Evolutionary conservation across 305 asterid species (phyloP).

Genomic region (Solanum hybrid): DNA sequence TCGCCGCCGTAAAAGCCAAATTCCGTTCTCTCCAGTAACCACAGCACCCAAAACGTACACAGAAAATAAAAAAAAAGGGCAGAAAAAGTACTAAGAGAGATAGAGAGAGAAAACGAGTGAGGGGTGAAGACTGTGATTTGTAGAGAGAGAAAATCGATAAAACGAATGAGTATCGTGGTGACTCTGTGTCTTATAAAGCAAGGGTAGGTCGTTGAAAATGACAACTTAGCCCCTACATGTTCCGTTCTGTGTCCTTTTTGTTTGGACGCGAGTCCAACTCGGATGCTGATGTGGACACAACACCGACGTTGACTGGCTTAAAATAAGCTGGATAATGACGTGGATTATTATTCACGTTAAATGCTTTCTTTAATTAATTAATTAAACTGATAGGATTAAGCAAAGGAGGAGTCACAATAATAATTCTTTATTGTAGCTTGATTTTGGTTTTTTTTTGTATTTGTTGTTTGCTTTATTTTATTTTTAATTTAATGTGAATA

Average conservation of each 20-base stretch:
- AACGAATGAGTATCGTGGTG: not conserved
- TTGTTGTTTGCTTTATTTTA: not conserved
- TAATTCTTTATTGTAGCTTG: not conserved
- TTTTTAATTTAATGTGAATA: not conserved
- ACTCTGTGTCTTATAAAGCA: not conserved
- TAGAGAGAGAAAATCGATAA: slow-evolving; percentile 11
- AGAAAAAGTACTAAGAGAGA: slow-evolving; percentile 8
- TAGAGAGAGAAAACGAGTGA: not conserved
- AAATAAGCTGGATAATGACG: not conserved
- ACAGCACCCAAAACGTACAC: not conserved
- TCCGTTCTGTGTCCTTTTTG: not conserved
- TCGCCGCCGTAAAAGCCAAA: not conserved
- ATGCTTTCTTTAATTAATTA: not conserved
- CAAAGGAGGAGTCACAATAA: not conserved
- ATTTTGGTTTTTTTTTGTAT: not conserved
- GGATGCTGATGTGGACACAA: slow-evolving; percentile 19
- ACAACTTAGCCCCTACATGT: slow-evolving; percentile 25
- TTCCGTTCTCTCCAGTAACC: not conserved
- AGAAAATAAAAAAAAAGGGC: not conserved
- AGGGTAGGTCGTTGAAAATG: slow-evolving; percentile 16
- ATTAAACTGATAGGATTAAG: not conserved
- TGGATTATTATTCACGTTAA: not conserved
- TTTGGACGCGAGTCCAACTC: not conserved
- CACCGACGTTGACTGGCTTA: slow-evolving; percentile 25
- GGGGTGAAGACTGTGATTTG: not conserved